Evolutionary conservation across 176 grass and related monocot species (phyloP).

Genomic region (Pharus latifolius): DNA sequence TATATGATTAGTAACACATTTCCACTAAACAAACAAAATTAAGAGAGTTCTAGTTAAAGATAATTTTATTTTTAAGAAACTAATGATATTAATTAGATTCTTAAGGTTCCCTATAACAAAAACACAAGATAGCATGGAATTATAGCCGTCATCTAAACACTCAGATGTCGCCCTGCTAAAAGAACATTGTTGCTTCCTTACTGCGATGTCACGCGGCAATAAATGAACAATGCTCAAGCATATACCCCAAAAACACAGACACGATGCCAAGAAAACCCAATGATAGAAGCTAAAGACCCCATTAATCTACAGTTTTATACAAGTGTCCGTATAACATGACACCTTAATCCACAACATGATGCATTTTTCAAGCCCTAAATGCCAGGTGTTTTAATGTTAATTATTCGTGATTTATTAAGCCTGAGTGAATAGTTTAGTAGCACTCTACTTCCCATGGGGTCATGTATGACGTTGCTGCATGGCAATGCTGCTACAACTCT

Average conservation of each 20-base stretch:
- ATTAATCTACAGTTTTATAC: too few species aligned
- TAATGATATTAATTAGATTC: neutral
- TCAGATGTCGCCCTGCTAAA: too few species aligned
- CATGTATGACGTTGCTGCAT: constrained; percentile 11
- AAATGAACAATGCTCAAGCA: too few species aligned
- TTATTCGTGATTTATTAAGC: neutral
- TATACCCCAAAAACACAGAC: neutral
- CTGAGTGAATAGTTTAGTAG: neutral
- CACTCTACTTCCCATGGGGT: neutral
- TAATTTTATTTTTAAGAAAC: neutral
- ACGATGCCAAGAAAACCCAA: neutral
- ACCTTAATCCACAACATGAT: constrained; percentile 9
- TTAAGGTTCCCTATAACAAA: neutral
- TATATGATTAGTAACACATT: too few species aligned
- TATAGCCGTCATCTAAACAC: too few species aligned
- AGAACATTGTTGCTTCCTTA: too few species aligned
- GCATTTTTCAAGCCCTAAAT: neutral
- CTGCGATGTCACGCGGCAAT: too few species aligned
- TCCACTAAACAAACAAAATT: too few species aligned
- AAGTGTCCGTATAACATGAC: too few species aligned
- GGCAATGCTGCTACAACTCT: neutral
- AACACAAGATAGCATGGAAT: neutral
- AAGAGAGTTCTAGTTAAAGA: too few species aligned
- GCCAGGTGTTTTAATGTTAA: constrained; percentile 21
- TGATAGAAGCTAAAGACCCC: neutral